Base-by-base conservation (phyloP, 805 yeast species). In the Ogataea parapolymorpha region DNA sequence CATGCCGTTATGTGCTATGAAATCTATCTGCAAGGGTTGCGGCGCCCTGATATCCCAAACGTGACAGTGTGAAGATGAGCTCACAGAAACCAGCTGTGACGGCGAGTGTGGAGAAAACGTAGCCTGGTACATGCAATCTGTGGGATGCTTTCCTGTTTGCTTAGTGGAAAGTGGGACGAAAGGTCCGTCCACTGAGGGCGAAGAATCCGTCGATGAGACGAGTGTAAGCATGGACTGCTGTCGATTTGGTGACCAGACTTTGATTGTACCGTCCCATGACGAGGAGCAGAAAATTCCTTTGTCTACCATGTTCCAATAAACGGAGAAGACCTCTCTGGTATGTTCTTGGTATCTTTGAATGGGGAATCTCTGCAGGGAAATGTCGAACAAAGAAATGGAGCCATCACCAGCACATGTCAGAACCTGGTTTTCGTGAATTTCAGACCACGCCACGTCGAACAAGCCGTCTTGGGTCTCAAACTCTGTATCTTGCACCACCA, bases 401-500 rank as follows among this genome's bases (percentile, higher is more conserved):
- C 98, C 98, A 63, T 91, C 99, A 2, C 99, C 99, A 46, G 85
- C 80, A 14, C 95, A 91, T 0, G 78, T 79, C 3, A 78, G 74
- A 1, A 85, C 74, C 53, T 90, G 98, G 62, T 87, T 89, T 46
- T 89, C 97, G 61, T 91, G 91, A 5, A 71, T 39, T 60, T 91
- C 99, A 42, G 90, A 84, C 98, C 98, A 91, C 0, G 91, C 77
- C 1, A 85, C 66, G 54, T 86, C 95, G 55, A 86, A 89, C 13
- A 90, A 67, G 5, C 96, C 95, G 64, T 91, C 99, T 62, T 91
- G 97, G 0, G 98, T 91, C 46, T 88, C 88, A 67, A 86, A 91
- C 12, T 74, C 61, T 4, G 72, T 64, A 33, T 77, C 79, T 28
- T 72, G 73, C 5, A 55, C 54, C 13, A 87, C 71, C n/a, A 50